Evolutionary conservation across 2,329 filamentous ascomycete species (phyloP).

Genomic region (Xylariales sp.): DNA sequence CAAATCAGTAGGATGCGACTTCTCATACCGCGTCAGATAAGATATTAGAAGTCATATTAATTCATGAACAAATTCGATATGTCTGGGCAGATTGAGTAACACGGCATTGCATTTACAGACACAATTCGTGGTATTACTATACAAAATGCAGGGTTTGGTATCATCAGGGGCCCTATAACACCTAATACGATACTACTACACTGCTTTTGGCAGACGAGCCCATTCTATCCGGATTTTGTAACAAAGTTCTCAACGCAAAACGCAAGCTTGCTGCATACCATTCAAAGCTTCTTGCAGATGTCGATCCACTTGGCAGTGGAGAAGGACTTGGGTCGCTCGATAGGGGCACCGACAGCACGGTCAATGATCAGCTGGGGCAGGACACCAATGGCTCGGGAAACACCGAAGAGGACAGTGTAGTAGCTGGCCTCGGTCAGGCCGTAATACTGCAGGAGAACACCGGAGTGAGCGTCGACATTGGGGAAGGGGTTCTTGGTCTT

Average conservation of each 20-base stretch:
- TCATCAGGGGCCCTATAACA: conserved; percentile 24
- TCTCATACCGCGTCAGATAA: too few species aligned
- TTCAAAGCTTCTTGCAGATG: conserved; percentile 87
- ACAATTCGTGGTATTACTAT: conserved; percentile 15
- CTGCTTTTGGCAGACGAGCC: conserved; percentile 22
- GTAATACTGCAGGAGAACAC: conserved; percentile 99
- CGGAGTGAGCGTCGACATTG: conserved; percentile 98
- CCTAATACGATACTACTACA: conserved; percentile 15
- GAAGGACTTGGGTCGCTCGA: conserved; percentile 99
- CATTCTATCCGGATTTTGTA: conserved; percentile 27
- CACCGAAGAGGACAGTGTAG: conserved; percentile 99
- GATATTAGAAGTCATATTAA: neutral
- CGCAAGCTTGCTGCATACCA: conserved; percentile 15
- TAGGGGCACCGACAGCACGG: conserved; percentile 92
- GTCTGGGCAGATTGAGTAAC: neutral
- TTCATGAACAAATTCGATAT: neutral
- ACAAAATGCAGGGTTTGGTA: conserved; percentile 30
- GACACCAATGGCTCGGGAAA: conserved; percentile 95
- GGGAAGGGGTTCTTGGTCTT: conserved; percentile 99
- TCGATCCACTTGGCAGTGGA: conserved; percentile 95
- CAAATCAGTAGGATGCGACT: too few species aligned
- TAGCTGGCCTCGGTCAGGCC: conserved; percentile 98
- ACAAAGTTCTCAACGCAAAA: conserved; percentile 18
- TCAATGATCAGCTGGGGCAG: conserved; percentile 99
- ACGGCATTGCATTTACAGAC: neutral